phyloP scores from a whole-genome alignment of 2,329 filamentous ascomycete species.

The Mycosphaerella sp. region DNA sequence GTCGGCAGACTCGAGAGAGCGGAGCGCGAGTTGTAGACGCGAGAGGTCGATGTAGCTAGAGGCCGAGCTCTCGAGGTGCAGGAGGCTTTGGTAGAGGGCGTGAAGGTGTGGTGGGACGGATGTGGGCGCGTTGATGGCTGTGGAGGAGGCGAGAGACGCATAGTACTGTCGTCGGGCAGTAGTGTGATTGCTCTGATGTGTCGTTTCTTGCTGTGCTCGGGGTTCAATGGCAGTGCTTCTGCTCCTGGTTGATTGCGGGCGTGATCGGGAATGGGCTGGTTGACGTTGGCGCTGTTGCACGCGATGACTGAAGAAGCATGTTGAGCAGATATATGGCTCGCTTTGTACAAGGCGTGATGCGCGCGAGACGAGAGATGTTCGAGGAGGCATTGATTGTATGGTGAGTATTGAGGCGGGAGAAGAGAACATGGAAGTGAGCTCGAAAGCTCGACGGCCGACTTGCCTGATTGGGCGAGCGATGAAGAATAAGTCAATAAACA shows the following conservation, averaged over 20 bases:
- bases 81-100: constrained; percentile 55
- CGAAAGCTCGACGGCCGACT: constrained; percentile 1
- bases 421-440: not conserved
- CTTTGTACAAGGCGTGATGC: constrained; percentile 1
- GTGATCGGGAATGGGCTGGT: not conserved
- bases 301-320: constrained; percentile 16
- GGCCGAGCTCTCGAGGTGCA: constrained; percentile 55
- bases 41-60: constrained; percentile 61
- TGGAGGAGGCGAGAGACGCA: constrained; percentile 39
- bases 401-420: not conserved
- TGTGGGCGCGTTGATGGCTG: constrained; percentile 49
- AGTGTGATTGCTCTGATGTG: not conserved
- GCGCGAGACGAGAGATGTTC: constrained; percentile 8
- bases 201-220: not conserved
- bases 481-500: not conserved
- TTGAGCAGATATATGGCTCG: constrained; percentile 22
- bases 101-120: constrained; percentile 48
- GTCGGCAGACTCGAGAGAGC: constrained; percentile 52
- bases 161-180: constrained; percentile 1
- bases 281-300: not conserved
- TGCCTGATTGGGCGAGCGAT: not conserved
- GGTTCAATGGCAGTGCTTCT: not conserved
- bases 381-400: constrained; percentile 15
- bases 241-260: not conserved
- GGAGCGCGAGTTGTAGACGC: constrained; percentile 63